Percentiles rank a stretch among this genome's conserved stretches.
Conservation (phyloP, 1,284 basidiomycete genomes). For the Rhodotorula sp. region DNA sequence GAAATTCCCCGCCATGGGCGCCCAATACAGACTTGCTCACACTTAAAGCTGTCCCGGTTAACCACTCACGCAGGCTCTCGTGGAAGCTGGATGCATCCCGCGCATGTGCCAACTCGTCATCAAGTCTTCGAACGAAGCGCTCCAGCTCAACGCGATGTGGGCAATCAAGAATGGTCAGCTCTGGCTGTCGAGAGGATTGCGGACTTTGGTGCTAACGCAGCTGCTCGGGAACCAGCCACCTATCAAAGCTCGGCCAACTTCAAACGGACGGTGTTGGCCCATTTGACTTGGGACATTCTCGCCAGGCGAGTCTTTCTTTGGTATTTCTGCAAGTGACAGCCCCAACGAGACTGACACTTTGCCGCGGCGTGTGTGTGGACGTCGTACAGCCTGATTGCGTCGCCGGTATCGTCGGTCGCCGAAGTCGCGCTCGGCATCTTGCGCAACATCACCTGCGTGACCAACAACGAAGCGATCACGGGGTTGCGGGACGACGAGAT, state of each 20-base stretch:
- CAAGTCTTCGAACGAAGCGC: slow-evolving; percentile 14
- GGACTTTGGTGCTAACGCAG: no score
- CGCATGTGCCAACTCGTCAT: slow-evolving; percentile 34
- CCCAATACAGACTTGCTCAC: no score
- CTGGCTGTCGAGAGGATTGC: neutral
- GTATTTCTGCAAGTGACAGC: neutral
- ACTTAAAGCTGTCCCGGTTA: neutral
- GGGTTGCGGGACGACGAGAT: slow-evolving; percentile 34
- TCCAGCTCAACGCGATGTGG: slow-evolving; percentile 28
- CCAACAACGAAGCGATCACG: slow-evolving; percentile 29
- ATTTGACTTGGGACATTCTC: slow-evolving; percentile 40
- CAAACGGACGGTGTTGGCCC: slow-evolving; percentile 35
- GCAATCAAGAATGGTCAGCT: slow-evolving; percentile 36
- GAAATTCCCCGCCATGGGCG: neutral
- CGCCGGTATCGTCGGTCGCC: neutral
- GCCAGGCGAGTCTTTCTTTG: slow-evolving; percentile 24
- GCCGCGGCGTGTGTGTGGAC: no score
- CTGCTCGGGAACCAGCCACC: no score
- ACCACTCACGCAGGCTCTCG: slow-evolving; percentile 14
- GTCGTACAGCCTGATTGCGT: neutral
- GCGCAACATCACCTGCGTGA: slow-evolving; percentile 40
- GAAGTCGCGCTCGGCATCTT: slow-evolving; percentile 41
- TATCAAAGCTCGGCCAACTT: slow-evolving; percentile 34
- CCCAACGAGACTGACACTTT: neutral
- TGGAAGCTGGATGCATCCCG: slow-evolving; percentile 37